Percentiles rank a stretch among this genome's conserved stretches.
Evolutionary conservation across 441 rosid species (phyloP).

Genomic region (Heliophila coronopifolia): DNA sequence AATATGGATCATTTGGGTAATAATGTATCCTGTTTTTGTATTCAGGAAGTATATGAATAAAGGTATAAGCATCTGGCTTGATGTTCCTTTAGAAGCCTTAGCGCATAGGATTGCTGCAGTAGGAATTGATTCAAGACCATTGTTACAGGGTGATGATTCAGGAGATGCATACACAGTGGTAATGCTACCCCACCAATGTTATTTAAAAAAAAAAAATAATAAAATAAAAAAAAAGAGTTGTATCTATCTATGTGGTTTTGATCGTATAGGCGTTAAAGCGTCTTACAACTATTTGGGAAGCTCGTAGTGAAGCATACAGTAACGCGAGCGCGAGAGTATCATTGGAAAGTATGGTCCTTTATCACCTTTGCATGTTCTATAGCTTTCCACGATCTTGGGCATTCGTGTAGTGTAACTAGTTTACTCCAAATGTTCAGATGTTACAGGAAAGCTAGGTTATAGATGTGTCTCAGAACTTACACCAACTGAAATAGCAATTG

Average conservation of each 20-base stretch:
- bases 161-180: slow-evolving; percentile 71
- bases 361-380: not conserved
- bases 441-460: slow-evolving; percentile 56
- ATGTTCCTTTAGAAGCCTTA: slow-evolving; percentile 86
- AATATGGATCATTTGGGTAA: slow-evolving; percentile 8
- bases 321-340: slow-evolving; percentile 67
- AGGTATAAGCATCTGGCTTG: slow-evolving; percentile 84
- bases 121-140: slow-evolving; percentile 87
- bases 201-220: not conserved
- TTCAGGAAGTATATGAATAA: slow-evolving; percentile 67
- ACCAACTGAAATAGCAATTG: slow-evolving; percentile 64
- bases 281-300: slow-evolving; percentile 53
- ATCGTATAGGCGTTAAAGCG: slow-evolving; percentile 52
- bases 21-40: not conserved
- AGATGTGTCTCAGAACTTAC: slow-evolving; percentile 48
- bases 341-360: slow-evolving; percentile 49
- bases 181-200: not conserved
- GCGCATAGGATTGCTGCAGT: slow-evolving; percentile 79
- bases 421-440: slow-evolving; percentile 37
- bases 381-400: not conserved
- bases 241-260: not conserved
- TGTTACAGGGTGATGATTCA: slow-evolving; percentile 57
- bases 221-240: no score
- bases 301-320: slow-evolving; percentile 54
- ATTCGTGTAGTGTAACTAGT: not conserved